Evolutionary conservation across 2,329 filamentous ascomycete species (phyloP).

Genomic region (Fonsecaea pugnacius): DNA sequence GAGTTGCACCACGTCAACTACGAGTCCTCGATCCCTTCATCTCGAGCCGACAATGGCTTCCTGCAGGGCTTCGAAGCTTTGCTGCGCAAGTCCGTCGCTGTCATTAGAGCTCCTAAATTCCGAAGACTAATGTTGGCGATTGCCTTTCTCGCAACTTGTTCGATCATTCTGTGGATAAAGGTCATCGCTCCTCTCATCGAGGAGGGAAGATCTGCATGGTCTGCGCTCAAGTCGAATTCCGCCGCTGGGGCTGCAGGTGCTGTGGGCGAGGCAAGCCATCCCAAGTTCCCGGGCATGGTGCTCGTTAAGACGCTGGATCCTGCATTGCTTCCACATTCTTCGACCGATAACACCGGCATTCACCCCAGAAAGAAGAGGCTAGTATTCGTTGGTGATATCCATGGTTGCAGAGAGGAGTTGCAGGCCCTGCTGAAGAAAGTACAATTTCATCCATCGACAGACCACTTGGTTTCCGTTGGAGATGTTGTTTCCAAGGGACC

Average conservation of each 20-base stretch:
- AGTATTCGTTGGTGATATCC: slow-evolving; percentile 86
- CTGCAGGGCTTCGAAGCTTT: slow-evolving; percentile 33
- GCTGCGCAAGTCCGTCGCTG: slow-evolving; percentile 36
- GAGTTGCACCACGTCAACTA: neutral
- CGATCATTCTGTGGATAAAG: slow-evolving; percentile 27
- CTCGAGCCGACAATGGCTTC: slow-evolving; percentile 17
- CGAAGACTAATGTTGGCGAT: slow-evolving; percentile 38
- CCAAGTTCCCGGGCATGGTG: slow-evolving; percentile 55
- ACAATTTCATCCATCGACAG: slow-evolving; percentile 62
- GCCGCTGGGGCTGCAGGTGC: slow-evolving; percentile 41
- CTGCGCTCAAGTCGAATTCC: slow-evolving; percentile 40
- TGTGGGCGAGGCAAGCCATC: slow-evolving; percentile 55
- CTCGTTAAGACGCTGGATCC: slow-evolving; percentile 56
- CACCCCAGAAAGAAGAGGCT: slow-evolving; percentile 59
- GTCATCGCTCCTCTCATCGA: slow-evolving; percentile 28
- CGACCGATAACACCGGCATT: slow-evolving; percentile 40
- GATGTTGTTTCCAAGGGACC: slow-evolving; percentile 87
- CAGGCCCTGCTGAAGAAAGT: slow-evolving; percentile 68
- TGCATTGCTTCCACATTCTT: slow-evolving; percentile 48
- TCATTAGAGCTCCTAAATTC: slow-evolving; percentile 48
- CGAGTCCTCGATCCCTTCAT: neutral
- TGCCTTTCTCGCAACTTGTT: slow-evolving; percentile 12
- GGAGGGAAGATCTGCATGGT: slow-evolving; percentile 35
- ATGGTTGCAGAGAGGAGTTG: slow-evolving; percentile 76
- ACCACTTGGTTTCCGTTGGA: slow-evolving; percentile 77